phyloP scores from a whole-genome alignment of 805 yeast genomes.

The Torulaspora gathmanii region DNA sequence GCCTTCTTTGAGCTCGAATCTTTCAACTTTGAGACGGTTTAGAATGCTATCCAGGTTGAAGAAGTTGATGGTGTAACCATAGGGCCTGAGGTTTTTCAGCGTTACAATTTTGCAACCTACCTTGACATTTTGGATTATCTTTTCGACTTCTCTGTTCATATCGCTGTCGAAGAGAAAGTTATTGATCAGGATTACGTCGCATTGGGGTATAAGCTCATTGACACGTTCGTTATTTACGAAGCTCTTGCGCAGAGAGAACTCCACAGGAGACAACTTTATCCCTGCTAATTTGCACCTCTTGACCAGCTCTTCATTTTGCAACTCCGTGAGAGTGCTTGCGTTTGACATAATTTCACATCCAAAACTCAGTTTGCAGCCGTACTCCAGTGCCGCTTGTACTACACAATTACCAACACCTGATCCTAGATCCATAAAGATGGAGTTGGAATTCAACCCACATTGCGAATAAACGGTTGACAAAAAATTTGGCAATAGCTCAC shows the following conservation, averaged over 20 bases:
- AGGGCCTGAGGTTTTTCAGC: slow-evolving; percentile 72
- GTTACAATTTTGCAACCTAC: slow-evolving; percentile 77
- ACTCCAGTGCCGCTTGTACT: slow-evolving; percentile 81
- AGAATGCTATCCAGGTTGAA: slow-evolving; percentile 53
- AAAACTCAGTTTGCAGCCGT: slow-evolving; percentile 68
- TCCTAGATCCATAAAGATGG: slow-evolving; percentile 80
- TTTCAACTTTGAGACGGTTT: slow-evolving; percentile 60
- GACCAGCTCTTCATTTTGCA: slow-evolving; percentile 55
- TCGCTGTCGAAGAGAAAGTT: slow-evolving; percentile 80
- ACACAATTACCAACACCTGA: slow-evolving; percentile 94
- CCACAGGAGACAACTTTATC: slow-evolving; percentile 49
- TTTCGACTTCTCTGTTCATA: slow-evolving; percentile 62
- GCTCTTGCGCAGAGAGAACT: slow-evolving; percentile 61
- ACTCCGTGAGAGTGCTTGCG: slow-evolving; percentile 63
- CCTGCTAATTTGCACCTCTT: slow-evolving; percentile 63
- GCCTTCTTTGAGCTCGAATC: slow-evolving; percentile 57
- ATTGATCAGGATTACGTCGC: slow-evolving; percentile 73
- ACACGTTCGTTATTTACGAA: slow-evolving; percentile 66
- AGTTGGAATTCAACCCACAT: slow-evolving; percentile 49
- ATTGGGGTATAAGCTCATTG: slow-evolving; percentile 46
- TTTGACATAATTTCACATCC: slow-evolving; percentile 89
- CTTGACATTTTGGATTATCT: slow-evolving; percentile 56
- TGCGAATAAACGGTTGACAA: slow-evolving; percentile 59
- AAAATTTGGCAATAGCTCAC: slow-evolving; percentile 79
- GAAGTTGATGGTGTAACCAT: slow-evolving; percentile 57